These are phyloP conservation scores for barley (Hordeum vulgare) DNA, from an alignment of 176 grass and related monocot species.

Conservation along the genomic window MorexV3_pseudomolecules_assembly NC_058524.1:378500316-378500815, in stretches of 20 bases:
- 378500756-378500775: not conserved
- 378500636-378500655: not conserved
- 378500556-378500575: not conserved
- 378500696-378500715: not conserved
- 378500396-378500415: constrained; percentile 60
- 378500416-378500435: constrained; percentile 73
- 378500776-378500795: not conserved
- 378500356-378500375: constrained; percentile 87
- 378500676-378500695: not conserved
- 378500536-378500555: not conserved
- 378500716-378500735: not conserved
- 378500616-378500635: constrained; percentile 1
- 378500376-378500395: constrained; percentile 77
- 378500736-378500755: not conserved
- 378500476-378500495: constrained; percentile 1
- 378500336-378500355: constrained; percentile 6
- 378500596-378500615: not conserved
- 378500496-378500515: not conserved
- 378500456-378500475: not conserved
- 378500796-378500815: not conserved
- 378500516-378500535: not conserved
- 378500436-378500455: not conserved
- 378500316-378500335: constrained; percentile 23
- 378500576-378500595: not conserved
- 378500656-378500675: not conserved